Evolutionary conservation across 768 basidiomycete genomes (phyloP), one percentile per base, ranked within the genome.

Genomic region (Termitomyces sp.): DNA sequence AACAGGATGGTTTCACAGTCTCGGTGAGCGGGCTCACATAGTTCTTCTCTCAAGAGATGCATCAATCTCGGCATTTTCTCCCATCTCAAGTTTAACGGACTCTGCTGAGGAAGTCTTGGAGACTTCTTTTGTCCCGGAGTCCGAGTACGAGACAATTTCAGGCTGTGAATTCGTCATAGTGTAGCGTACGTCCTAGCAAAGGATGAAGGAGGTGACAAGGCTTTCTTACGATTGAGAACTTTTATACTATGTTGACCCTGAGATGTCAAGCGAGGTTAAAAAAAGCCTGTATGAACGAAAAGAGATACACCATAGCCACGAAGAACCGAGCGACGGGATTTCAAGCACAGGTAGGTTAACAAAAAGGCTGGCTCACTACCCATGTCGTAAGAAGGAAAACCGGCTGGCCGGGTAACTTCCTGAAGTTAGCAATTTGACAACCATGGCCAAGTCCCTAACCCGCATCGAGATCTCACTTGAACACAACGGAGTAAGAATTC

Each of bases 1-100:
- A 46, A 37, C 12, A 51, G 15, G n/a, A 43, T 52, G 34, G 60
- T 42, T 54, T 57, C 15, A 55, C 59, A 9, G 25, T 25, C 25
- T 25, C 25, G 20, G 17, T 12, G 49, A 37, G 62, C 56, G 49
- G 62, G 29, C 17, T 37, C 68, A 77, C 78, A 79, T 75, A 11
- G 77, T 78, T 56, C 63, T 71, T 63, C 67, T 71, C 63, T 79
- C 77, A 49, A 78, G 75, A 34, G 63, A 69, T 15, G 60, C 61
- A 60, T 70, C 69, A 50, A 65, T 45, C 9, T 61, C 61, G 5
- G 59, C 46, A 34, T 38, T 51, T 45, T 60, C 52, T 10, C 57
- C 63, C 15, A 46, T 58, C 55, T 64, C 62, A 20, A 64, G 56
- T 49, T 66, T 65, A 7, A 60, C 56, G 7, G 60, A 64, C 25